Conservation (phyloP, 2,329 filamentous ascomycete species). For the Cladophialophora yegresii region DNA sequence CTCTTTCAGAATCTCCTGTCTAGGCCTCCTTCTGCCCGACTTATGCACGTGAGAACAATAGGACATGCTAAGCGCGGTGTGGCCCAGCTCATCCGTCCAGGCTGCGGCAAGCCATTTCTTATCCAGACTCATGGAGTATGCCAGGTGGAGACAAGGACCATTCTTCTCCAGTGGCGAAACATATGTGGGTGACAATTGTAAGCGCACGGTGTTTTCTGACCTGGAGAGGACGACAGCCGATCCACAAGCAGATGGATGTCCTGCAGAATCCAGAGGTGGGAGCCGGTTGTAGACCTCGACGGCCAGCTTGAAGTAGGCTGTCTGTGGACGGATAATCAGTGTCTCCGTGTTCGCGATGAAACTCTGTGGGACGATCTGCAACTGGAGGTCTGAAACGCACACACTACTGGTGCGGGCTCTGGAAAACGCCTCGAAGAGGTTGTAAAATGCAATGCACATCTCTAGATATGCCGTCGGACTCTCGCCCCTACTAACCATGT, state of each 20-base stretch:
- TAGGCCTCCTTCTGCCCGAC: constrained; percentile 37
- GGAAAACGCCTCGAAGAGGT: constrained; percentile 58
- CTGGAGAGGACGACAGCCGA: constrained; percentile 59
- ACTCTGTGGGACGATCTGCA: constrained; percentile 60
- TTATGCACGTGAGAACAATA: constrained; percentile 51
- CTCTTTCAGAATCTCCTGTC: constrained; percentile 56
- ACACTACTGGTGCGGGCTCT: constrained; percentile 12
- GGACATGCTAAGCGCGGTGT: constrained; percentile 55
- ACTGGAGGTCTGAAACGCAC: constrained; percentile 52
- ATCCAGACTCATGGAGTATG: constrained; percentile 58
- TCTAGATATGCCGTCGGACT: constrained; percentile 48
- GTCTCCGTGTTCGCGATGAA: constrained; percentile 56
- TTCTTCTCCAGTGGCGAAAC: constrained; percentile 59
- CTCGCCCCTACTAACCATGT: constrained; percentile 57
- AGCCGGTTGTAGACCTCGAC: constrained; percentile 62
- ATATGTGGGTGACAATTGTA: constrained; percentile 57
- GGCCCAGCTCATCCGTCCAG: constrained; percentile 61
- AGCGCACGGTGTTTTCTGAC: constrained; percentile 50
- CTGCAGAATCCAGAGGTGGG: constrained; percentile 46
- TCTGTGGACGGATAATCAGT: constrained; percentile 54
- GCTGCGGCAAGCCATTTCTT: constrained; percentile 60
- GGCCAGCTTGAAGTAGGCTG: constrained; percentile 54
- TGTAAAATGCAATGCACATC: constrained; percentile 60
- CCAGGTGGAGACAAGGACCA: constrained; percentile 60
- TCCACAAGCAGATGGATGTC: constrained; percentile 48